phyloP scores from a whole-genome alignment of 768 basidiomycete genomes.

The Psilocybe subaeruginosa region DNA sequence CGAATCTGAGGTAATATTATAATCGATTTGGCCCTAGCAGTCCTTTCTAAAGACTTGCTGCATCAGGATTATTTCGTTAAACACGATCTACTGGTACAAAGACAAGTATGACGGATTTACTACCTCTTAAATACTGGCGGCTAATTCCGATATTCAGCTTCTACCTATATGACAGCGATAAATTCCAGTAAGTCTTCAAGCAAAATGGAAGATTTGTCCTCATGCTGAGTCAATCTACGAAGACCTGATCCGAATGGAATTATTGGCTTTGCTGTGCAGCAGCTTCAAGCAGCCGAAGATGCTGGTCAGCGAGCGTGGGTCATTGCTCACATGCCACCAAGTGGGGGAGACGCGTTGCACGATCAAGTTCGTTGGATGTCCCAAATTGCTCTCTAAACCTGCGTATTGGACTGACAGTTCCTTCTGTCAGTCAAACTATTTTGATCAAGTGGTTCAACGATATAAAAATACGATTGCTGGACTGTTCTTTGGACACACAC shows the following conservation, averaged over 20 bases:
- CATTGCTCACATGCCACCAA: conserved; percentile 61
- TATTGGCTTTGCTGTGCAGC: conserved; percentile 51
- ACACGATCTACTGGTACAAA: conserved; percentile 66
- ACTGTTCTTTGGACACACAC: conserved; percentile 67
- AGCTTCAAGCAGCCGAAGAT: conserved; percentile 64
- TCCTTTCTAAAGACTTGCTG: not conserved
- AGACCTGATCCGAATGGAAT: conserved; percentile 63
- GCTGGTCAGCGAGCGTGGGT: conserved; percentile 65
- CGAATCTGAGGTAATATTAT: conserved; percentile 45
- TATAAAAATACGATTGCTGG: conserved; percentile 62
- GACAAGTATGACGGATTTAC: conserved; percentile 41
- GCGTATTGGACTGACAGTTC: not conserved
- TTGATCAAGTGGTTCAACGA: conserved; percentile 61
- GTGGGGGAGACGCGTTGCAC: conserved; percentile 46
- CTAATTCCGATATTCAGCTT: conserved; percentile 37
- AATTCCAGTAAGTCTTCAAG: conserved; percentile 37
- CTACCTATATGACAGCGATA: conserved; percentile 62
- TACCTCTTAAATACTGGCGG: not conserved
- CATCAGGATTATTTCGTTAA: conserved; percentile 58
- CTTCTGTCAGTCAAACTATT: conserved; percentile 55
- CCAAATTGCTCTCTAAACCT: not conserved
- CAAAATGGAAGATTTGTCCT: too few species aligned
- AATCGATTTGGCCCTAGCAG: not conserved
- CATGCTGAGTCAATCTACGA: not conserved
- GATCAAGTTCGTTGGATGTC: conserved; percentile 45